Conservation (phyloP, 108 stramenopile species). For the Skeletonema costatum region DNA sequence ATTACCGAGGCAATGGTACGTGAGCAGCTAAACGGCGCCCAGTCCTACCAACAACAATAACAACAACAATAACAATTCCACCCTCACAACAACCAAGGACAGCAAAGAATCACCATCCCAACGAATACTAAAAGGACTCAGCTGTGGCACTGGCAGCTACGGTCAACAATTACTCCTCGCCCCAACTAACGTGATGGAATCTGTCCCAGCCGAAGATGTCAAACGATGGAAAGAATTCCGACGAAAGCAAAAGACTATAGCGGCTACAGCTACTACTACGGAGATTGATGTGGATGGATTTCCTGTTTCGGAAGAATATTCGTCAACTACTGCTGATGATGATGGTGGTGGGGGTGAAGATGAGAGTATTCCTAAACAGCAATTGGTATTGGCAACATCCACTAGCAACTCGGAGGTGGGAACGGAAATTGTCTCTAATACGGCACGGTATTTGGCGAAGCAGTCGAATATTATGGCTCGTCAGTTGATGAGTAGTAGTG, state of each 20-base stretch:
- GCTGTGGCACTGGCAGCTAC: background rate
- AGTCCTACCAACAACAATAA: background rate
- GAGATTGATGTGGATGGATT: background rate
- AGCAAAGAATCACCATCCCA: background rate
- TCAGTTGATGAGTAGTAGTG: constrained; percentile 1
- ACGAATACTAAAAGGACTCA: background rate
- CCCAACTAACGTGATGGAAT: background rate
- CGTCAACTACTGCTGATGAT: background rate
- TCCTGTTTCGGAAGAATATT: background rate
- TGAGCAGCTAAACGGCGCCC: background rate
- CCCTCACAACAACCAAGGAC: background rate
- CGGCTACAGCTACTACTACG: background rate
- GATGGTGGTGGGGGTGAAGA: background rate
- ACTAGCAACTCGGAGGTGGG: background rate
- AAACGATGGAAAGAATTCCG: constrained; percentile 42
- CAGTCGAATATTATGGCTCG: constrained; percentile 8
- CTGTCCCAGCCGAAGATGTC: constrained; percentile 31
- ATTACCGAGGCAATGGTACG: background rate
- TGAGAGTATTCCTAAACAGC: background rate
- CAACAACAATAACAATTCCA: background rate
- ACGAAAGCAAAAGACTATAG: constrained; percentile 16
- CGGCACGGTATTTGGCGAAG: constrained; percentile 7
- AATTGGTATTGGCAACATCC: background rate
- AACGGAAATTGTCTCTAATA: constrained; percentile 22
- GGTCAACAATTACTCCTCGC: background rate